A percentile compares a stretch with the other conserved stretches of the same genome.
phyloP scores from a whole-genome alignment of 176 grass and related monocot species.

The Triticum monococcum region DNA sequence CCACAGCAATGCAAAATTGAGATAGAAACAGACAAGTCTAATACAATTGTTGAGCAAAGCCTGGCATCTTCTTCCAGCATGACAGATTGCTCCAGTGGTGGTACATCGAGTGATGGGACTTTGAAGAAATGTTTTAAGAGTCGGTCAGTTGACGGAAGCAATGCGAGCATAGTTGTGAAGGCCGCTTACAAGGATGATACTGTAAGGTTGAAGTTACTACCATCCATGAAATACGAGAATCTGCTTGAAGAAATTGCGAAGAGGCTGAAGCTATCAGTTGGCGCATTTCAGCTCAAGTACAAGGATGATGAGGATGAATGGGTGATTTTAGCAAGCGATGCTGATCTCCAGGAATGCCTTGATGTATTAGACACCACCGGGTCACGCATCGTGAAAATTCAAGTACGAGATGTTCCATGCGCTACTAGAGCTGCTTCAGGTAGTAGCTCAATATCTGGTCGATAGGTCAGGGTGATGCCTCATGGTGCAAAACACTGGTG shows the following conservation, averaged over 20 bases:
- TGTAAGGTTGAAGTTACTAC: conserved; percentile 44
- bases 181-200: conserved; percentile 52
- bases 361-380: conserved; percentile 34
- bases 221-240: conserved; percentile 33
- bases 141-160: neutral
- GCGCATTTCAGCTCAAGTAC: conserved; percentile 57
- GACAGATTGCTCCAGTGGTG: conserved; percentile 41
- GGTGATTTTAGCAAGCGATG: conserved; percentile 44
- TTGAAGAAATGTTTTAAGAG: conserved; percentile 17
- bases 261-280: conserved; percentile 46
- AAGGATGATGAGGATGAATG: conserved; percentile 63
- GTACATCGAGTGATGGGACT: conserved; percentile 36
- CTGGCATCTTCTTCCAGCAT: conserved; percentile 40
- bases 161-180: conserved; percentile 34
- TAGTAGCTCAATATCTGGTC: neutral
- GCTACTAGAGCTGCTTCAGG: conserved; percentile 20
- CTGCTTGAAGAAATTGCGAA: conserved; percentile 43
- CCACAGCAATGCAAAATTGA: conserved; percentile 10
- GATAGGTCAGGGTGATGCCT: neutral
- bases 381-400: conserved; percentile 27
- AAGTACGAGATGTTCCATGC: conserved; percentile 41
- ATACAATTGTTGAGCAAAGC: conserved; percentile 16
- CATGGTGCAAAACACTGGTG: neutral
- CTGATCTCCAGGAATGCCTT: conserved; percentile 57
- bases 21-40: neutral